Percentiles rank a stretch among this genome's conserved stretches.
phyloP scores from a whole-genome alignment of 179 eudicot species.

The Heliamphora pulchella region DNA sequence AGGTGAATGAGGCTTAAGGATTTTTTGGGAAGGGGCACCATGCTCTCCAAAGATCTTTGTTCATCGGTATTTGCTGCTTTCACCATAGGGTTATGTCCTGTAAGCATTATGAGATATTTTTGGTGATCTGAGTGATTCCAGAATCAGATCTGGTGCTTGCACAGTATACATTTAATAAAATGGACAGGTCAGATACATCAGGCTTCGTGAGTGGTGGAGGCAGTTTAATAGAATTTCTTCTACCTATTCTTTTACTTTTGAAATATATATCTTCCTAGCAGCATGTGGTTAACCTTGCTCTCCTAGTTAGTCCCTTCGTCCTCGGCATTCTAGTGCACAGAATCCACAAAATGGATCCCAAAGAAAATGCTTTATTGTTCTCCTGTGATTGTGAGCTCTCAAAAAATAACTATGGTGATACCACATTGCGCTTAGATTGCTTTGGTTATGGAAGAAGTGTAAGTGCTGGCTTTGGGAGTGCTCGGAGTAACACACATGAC shows the following conservation, averaged over 20 bases:
- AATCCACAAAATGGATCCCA: slow-evolving; percentile 46
- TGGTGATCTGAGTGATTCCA: slow-evolving; percentile 11
- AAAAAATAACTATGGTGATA: slow-evolving; percentile 45
- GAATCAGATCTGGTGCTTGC: background rate
- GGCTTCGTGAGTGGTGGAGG: slow-evolving; percentile 90
- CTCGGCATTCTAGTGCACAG: background rate
- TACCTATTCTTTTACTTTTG: slow-evolving; percentile 25
- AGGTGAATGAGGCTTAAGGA: slow-evolving; percentile 24
- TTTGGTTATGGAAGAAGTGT: slow-evolving; percentile 48
- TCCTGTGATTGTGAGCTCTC: slow-evolving; percentile 30
- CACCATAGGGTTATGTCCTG: slow-evolving; percentile 18
- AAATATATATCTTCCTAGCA: slow-evolving; percentile 22
- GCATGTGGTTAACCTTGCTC: slow-evolving; percentile 22
- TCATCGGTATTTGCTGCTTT: slow-evolving; percentile 10
- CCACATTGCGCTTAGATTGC: slow-evolving; percentile 66
- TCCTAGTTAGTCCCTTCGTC: slow-evolving; percentile 15
- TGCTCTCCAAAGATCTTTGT: background rate
- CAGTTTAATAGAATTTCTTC: slow-evolving; percentile 30
- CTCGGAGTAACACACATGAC: slow-evolving; percentile 24
- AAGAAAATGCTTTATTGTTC: slow-evolving; percentile 20
- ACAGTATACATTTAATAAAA: slow-evolving; percentile 12
- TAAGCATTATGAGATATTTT: slow-evolving; percentile 23
- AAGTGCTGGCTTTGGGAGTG: slow-evolving; percentile 19
- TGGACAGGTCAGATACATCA: slow-evolving; percentile 88
- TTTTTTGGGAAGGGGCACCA: slow-evolving; percentile 13